Evolutionary conservation across 2,329 filamentous ascomycete genomes (phyloP).

Genomic region (Trichoderma sp.): DNA sequence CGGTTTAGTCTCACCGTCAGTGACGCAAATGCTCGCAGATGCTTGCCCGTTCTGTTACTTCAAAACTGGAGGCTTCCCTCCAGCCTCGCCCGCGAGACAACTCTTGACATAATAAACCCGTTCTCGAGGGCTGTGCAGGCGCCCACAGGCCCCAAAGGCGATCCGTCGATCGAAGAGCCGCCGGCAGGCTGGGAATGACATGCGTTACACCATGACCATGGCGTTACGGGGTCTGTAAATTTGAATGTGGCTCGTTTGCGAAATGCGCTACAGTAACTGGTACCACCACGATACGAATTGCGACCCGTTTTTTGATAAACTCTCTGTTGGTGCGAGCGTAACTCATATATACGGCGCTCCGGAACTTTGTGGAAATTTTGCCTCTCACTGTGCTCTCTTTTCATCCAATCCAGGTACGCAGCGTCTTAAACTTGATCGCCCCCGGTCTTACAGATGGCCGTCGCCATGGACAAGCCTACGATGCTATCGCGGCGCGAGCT

Average conservation of each 20-base stretch:
- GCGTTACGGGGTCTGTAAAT: background rate
- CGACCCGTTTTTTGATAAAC: background rate
- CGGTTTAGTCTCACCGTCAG: slow-evolving; percentile 2
- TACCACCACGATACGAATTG: background rate
- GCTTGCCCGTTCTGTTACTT: background rate
- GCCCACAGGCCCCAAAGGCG: background rate
- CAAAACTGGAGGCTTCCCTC: slow-evolving; percentile 12
- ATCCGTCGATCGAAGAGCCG: background rate
- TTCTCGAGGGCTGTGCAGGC: slow-evolving; percentile 8
- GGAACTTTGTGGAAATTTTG: background rate
- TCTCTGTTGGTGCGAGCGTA: background rate
- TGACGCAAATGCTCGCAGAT: background rate
- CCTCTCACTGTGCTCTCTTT: background rate
- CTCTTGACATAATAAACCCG: background rate
- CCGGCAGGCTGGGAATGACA: background rate
- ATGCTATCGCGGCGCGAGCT: background rate
- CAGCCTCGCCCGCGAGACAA: background rate
- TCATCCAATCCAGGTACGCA: background rate
- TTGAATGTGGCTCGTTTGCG: slow-evolving; percentile 10
- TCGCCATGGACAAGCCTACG: background rate
- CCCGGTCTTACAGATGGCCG: background rate
- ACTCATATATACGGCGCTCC: background rate
- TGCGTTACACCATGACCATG: background rate
- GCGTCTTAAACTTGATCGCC: background rate
- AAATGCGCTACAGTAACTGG: background rate